Evolutionary conservation across 805 yeast species (phyloP).

Genomic region (Spathaspora arborariae): DNA sequence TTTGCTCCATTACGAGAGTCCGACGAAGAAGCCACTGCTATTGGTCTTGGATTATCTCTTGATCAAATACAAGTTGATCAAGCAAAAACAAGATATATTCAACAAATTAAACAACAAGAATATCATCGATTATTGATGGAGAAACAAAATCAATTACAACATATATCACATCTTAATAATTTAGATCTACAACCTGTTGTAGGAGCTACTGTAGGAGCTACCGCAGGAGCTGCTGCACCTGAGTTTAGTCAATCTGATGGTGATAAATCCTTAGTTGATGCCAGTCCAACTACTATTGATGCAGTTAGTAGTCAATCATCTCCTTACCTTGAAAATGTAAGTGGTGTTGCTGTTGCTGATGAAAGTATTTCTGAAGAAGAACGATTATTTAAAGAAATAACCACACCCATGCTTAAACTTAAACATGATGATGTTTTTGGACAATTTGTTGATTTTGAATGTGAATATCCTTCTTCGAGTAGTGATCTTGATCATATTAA

Average conservation of each 20-base stretch:
- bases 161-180: too few relatives aligned
- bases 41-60: background rate
- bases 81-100: background rate
- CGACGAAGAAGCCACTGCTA: background rate
- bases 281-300: slow-evolving; percentile 1
- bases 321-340: background rate
- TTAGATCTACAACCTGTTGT: too few relatives aligned
- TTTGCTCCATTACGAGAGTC: background rate
- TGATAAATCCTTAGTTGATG: background rate
- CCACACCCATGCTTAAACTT: background rate
- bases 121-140: slow-evolving; percentile 1
- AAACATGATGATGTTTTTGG: background rate
- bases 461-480: slow-evolving; percentile 1
- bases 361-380: background rate
- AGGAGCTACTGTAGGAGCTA: too few relatives aligned
- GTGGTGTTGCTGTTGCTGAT: background rate
- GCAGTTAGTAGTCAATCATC: background rate
- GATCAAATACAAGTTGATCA: background rate
- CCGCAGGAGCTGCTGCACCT: too few relatives aligned
- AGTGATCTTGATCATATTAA: background rate
- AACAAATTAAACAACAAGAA: slow-evolving; percentile 1
- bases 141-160: slow-evolving; percentile 3
- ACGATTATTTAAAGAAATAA: background rate
- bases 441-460: slow-evolving; percentile 7
- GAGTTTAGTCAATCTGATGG: background rate